A percentile compares a stretch with the other conserved stretches of the same genome.
Evolutionary conservation across 176 grass and related monocot species (phyloP).

Genomic region (Melocanna baccifera): DNA sequence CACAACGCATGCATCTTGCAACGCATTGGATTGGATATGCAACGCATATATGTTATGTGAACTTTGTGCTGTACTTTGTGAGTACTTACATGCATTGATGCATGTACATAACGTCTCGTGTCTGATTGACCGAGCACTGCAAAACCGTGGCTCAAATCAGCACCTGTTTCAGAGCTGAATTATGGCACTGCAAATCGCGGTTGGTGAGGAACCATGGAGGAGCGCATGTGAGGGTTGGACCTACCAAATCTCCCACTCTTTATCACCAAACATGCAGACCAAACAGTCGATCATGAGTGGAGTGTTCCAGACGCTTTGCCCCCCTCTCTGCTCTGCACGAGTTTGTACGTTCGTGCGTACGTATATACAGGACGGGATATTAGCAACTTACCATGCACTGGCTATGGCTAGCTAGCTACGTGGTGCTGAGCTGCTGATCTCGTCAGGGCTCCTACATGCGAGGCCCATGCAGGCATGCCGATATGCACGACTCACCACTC

Average conservation of each 20-base stretch:
- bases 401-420: not conserved
- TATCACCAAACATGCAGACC: not conserved
- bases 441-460: not conserved
- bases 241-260: not conserved
- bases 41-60: not conserved
- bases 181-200: not conserved
- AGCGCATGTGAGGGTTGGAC: slow-evolving; percentile 38
- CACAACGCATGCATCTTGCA: not conserved
- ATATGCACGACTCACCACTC: not conserved
- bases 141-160: slow-evolving; percentile 4
- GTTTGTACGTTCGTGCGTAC: not conserved
- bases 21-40: not conserved
- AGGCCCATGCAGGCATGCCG: not conserved
- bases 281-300: not conserved
- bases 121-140: not conserved
- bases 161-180: not conserved
- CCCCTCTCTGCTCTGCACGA: not conserved
- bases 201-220: slow-evolving; percentile 29
- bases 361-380: not conserved
- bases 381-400: not conserved
- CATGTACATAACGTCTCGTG: not conserved
- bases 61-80: not conserved
- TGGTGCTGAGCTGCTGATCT: not conserved
- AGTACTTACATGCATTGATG: not conserved
- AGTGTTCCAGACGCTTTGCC: slow-evolving; percentile 34